Conservation (phyloP, 495 filamentous ascomycete genomes). For the Jackrogersella minutella region DNA sequence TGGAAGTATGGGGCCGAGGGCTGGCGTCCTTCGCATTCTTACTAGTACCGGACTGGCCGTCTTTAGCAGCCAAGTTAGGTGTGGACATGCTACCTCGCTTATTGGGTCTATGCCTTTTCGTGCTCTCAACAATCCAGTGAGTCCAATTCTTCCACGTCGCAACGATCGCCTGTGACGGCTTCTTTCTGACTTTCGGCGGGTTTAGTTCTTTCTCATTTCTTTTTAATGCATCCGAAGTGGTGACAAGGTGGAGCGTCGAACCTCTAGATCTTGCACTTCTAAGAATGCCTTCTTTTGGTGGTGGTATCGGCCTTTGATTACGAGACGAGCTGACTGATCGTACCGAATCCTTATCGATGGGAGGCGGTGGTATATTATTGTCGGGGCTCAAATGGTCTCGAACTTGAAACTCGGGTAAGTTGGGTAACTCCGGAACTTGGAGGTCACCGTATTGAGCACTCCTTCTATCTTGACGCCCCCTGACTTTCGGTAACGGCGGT, state of each 20-base stretch:
- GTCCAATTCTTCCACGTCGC: constrained; percentile 80
- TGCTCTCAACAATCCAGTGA: constrained; percentile 61
- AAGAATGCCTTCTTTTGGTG: constrained; percentile 78
- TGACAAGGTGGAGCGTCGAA: constrained; percentile 82
- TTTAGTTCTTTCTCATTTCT: constrained; percentile 36
- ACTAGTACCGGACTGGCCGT: constrained; percentile 43
- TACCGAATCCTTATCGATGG: constrained; percentile 80
- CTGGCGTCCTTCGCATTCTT: constrained; percentile 56
- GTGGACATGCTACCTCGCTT: constrained; percentile 63
- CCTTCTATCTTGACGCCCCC: constrained; percentile 60
- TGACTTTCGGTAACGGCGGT: constrained; percentile 65
- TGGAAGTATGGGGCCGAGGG: constrained; percentile 63
- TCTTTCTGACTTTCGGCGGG: constrained; percentile 55
- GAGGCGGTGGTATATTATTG: constrained; percentile 63
- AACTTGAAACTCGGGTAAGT: constrained; percentile 68
- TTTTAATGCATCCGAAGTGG: constrained; percentile 59
- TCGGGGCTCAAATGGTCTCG: constrained; percentile 52
- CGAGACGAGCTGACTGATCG: constrained; percentile 74
- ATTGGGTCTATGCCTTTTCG: constrained; percentile 52
- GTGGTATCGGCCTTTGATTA: constrained; percentile 74
- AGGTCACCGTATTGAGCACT: constrained; percentile 60
- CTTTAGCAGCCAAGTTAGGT: constrained; percentile 58
- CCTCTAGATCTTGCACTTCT: constrained; percentile 71
- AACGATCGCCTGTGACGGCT: constrained; percentile 58
- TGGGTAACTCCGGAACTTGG: constrained; percentile 70